These are phyloP conservation scores for Monilinia laxa DNA, from an alignment of 2,329 filamentous ascomycete genomes.

Conservation along the genomic window DNA sequence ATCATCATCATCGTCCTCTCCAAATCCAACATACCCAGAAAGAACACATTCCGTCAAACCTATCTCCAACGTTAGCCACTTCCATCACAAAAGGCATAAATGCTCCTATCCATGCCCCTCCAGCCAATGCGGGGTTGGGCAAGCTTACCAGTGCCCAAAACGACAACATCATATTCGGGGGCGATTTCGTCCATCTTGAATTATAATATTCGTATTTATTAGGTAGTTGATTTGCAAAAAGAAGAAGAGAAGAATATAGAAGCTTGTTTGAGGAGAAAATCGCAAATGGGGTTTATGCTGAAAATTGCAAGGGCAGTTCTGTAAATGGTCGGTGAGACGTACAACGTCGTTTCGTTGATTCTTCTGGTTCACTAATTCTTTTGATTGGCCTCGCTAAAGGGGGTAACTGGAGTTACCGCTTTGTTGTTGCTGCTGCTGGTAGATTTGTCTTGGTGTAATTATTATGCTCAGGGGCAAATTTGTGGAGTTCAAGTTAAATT, in stretches of 20 bases:
- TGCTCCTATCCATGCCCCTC: constrained; percentile 35
- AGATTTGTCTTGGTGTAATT: constrained; percentile 24
- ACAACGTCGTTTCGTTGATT: constrained; percentile 22
- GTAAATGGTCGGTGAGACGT: constrained; percentile 32
- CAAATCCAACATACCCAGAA: constrained; percentile 68
- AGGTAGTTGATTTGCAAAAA: constrained; percentile 15
- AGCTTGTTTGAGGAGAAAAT: constrained; percentile 24
- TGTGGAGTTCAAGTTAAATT: constrained; percentile 21
- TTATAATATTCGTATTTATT: constrained; percentile 38
- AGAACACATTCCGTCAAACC: constrained; percentile 98
- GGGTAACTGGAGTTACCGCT: constrained; percentile 29
- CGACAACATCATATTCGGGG: constrained; percentile 97
- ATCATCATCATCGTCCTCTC: not conserved
- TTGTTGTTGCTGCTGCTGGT: constrained; percentile 34
- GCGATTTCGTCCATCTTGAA: constrained; percentile 90
- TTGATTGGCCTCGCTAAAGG: constrained; percentile 38
- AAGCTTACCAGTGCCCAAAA: constrained; percentile 87
- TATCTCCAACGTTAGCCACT: constrained; percentile 43
- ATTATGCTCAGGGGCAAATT: constrained; percentile 22
- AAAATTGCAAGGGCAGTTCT: constrained; percentile 23
- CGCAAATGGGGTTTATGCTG: constrained; percentile 22
- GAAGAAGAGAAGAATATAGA: constrained; percentile 18
- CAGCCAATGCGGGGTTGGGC: constrained; percentile 42
- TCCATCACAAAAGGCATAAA: not conserved
- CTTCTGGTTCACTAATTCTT: constrained; percentile 17